These are phyloP conservation scores for Claviceps arundinis DNA, from an alignment of 2,329 filamentous ascomycete species.

Conservation along the genomic window DNA sequence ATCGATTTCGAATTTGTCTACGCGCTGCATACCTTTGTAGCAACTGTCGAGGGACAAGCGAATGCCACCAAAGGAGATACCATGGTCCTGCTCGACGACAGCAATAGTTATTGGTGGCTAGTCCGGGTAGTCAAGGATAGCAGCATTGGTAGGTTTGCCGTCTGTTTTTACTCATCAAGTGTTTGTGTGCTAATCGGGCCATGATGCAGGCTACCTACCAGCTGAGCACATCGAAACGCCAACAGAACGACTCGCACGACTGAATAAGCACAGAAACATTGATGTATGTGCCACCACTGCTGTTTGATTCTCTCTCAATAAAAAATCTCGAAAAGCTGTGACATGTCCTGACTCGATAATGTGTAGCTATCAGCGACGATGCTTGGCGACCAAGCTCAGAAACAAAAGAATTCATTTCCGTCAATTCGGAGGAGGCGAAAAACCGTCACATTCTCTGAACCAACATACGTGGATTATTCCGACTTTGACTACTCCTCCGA, in stretches of 20 bases:
- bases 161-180: neutral
- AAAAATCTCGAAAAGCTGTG: neutral
- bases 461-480: slow-evolving; percentile 78
- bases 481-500: slow-evolving; percentile 78
- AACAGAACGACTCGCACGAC: slow-evolving; percentile 77
- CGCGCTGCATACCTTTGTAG: slow-evolving; percentile 92
- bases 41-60: slow-evolving; percentile 93
- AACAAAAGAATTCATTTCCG: slow-evolving; percentile 70
- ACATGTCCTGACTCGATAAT: slow-evolving; percentile 10
- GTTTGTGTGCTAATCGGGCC: neutral
- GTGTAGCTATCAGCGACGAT: slow-evolving; percentile 46
- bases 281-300: slow-evolving; percentile 49
- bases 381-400: slow-evolving; percentile 54
- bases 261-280: slow-evolving; percentile 97
- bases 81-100: slow-evolving; percentile 96
- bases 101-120: slow-evolving; percentile 99
- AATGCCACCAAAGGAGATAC: slow-evolving; percentile 98
- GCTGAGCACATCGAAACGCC: slow-evolving; percentile 98
- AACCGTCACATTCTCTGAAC: slow-evolving; percentile 72
- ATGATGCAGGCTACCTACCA: slow-evolving; percentile 66
- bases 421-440: slow-evolving; percentile 76
- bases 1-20: slow-evolving; percentile 99
- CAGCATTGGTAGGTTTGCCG: slow-evolving; percentile 55
- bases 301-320: neutral
- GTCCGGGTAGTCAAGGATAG: slow-evolving; percentile 95